These are phyloP conservation scores for Macrophomina tecta DNA, from an alignment of 2,329 filamentous ascomycete genomes.

Conservation along the genomic window DNA sequence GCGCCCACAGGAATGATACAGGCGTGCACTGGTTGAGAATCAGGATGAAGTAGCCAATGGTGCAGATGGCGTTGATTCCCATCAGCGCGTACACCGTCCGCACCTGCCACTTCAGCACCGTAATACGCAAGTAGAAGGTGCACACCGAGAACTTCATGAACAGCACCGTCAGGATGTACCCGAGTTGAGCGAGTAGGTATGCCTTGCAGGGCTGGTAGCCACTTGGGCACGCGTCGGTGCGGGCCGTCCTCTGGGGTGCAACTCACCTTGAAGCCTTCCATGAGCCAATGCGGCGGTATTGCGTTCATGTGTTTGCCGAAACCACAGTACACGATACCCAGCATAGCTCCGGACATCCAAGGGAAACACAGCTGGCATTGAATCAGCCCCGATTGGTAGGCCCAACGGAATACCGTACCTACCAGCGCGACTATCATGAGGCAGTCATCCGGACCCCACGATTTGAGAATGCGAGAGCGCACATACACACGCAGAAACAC, in stretches of 20 bases:
- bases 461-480: constrained; percentile 6
- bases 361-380: neutral
- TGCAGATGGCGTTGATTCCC: constrained; percentile 10
- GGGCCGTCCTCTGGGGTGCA: neutral
- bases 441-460: constrained; percentile 9
- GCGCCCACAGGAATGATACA: constrained; percentile 7
- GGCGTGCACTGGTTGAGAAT: constrained; percentile 20
- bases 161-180: constrained; percentile 14
- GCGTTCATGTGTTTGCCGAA: constrained; percentile 17
- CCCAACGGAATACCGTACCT: neutral
- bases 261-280: constrained; percentile 12
- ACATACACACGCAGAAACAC: constrained; percentile 12
- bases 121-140: constrained; percentile 13
- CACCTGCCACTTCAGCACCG: constrained; percentile 9
- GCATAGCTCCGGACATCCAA: constrained; percentile 8
- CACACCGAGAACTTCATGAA: constrained; percentile 15
- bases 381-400: neutral
- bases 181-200: constrained; percentile 17
- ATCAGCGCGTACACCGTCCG: constrained; percentile 3
- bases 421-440: constrained; percentile 9
- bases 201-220: neutral
- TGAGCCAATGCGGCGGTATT: constrained; percentile 6
- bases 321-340: constrained; percentile 5
- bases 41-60: constrained; percentile 16
- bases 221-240: neutral